These are phyloP conservation scores for Salvia hispanica DNA, from an alignment of 257 asterid genomes.

Conservation along the genomic window DNA sequence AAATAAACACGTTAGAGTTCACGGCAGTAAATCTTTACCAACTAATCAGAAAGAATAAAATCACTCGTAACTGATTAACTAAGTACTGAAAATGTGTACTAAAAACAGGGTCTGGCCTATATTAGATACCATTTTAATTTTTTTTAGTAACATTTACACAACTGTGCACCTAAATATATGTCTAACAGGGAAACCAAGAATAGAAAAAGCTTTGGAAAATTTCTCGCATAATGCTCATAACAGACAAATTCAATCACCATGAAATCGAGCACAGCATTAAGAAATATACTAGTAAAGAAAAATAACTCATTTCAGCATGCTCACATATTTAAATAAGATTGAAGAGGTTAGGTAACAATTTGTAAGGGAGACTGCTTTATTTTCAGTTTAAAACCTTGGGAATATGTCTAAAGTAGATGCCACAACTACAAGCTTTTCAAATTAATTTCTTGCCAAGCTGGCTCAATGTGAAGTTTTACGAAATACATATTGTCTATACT, in stretches of 20 bases:
- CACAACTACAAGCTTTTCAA: background rate
- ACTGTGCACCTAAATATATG: background rate
- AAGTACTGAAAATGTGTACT: background rate
- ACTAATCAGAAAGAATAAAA: constrained; percentile 19
- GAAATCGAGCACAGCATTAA: constrained; percentile 14
- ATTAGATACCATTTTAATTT: background rate
- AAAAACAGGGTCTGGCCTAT: background rate
- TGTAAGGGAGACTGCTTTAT: background rate
- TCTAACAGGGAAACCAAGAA: background rate
- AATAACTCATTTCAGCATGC: constrained; percentile 6
- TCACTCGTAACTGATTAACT: constrained; percentile 7
- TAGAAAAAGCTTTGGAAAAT: background rate
- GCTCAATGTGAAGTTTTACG: constrained; percentile 7
- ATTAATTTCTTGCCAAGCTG: constrained; percentile 2
- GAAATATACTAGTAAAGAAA: background rate
- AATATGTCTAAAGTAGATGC: constrained; percentile 18
- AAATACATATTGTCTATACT: background rate
- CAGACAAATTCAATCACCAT: constrained; percentile 4
- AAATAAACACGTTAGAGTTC: constrained; percentile 26
- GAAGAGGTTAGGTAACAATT: constrained; percentile 16
- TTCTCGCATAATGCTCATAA: constrained; percentile 14
- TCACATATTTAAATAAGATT: constrained; percentile 11
- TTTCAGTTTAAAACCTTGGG: constrained; percentile 1
- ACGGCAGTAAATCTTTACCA: constrained; percentile 15
- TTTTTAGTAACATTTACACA: background rate